These are phyloP conservation scores for Ustilago curta DNA, from an alignment of 1,284 basidiomycete genomes.

Conservation along the genomic window DNA sequence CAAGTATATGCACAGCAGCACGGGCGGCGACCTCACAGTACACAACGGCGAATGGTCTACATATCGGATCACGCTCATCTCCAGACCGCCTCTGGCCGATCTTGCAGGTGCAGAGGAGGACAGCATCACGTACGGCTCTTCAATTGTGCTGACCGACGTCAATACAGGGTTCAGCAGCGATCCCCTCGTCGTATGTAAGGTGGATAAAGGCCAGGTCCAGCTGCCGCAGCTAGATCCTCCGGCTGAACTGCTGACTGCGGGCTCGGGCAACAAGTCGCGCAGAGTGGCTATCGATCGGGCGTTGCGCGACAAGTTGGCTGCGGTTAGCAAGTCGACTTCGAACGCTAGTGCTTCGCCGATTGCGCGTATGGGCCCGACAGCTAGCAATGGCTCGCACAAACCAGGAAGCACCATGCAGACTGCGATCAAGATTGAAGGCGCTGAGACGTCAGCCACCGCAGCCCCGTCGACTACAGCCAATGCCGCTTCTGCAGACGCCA, in stretches of 20 bases:
- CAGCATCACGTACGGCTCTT: constrained; percentile 86
- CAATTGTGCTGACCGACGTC: constrained; percentile 85
- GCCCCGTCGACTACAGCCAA: background rate
- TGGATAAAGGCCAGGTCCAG: constrained; percentile 83
- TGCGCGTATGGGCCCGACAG: background rate
- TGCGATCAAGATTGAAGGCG: constrained; percentile 44
- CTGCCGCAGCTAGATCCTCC: constrained; percentile 50
- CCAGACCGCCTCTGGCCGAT: constrained; percentile 59
- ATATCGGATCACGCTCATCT: constrained; percentile 82
- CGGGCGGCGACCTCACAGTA: constrained; percentile 78
- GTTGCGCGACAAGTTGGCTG: constrained; percentile 44
- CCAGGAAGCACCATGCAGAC: constrained; percentile 32
- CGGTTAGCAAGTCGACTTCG: constrained; percentile 30
- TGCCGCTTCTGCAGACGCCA: background rate
- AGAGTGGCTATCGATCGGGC: constrained; percentile 36
- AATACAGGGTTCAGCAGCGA: constrained; percentile 85
- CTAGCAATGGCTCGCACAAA: constrained; percentile 4
- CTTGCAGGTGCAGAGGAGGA: constrained; percentile 52
- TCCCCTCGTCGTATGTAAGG: constrained; percentile 88
- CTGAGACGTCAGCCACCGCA: constrained; percentile 2
- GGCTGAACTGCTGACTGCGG: constrained; percentile 33
- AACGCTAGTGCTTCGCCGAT: constrained; percentile 6
- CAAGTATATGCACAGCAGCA: constrained; percentile 85
- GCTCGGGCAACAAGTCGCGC: constrained; percentile 38
- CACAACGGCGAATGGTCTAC: constrained; percentile 90